Evolutionary conservation across 2,329 filamentous ascomycete species (phyloP).

Genomic region (Graphium sp.): DNA sequence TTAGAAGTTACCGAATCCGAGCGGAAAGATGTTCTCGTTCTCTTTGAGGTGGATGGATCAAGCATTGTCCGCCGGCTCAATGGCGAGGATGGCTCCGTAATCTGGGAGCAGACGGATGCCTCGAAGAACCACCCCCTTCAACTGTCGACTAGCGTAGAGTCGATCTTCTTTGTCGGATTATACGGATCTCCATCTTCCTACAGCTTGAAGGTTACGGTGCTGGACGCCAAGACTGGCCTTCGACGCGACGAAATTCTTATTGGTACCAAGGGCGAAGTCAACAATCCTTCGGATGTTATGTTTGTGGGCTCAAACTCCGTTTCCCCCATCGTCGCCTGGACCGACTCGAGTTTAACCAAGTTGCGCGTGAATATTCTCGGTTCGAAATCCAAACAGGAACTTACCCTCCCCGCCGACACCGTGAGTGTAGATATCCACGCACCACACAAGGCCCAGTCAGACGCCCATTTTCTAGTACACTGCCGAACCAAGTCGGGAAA

Average conservation of each 20-base stretch:
- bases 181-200: slow-evolving; percentile 54
- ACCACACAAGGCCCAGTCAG: slow-evolving; percentile 52
- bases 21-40: slow-evolving; percentile 54
- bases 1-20: slow-evolving; percentile 49
- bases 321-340: slow-evolving; percentile 61
- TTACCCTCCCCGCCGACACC: slow-evolving; percentile 29
- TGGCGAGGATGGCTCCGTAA: slow-evolving; percentile 51
- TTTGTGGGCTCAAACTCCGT: slow-evolving; percentile 64
- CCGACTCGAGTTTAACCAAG: slow-evolving; percentile 41
- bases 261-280: slow-evolving; percentile 58
- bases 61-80: slow-evolving; percentile 54
- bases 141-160: slow-evolving; percentile 49
- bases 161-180: slow-evolving; percentile 63
- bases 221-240: slow-evolving; percentile 59
- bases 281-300: slow-evolving; percentile 45
- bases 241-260: slow-evolving; percentile 56
- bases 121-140: slow-evolving; percentile 60
- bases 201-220: slow-evolving; percentile 56
- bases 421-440: slow-evolving; percentile 51
- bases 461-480: slow-evolving; percentile 74
- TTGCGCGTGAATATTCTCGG: slow-evolving; percentile 58
- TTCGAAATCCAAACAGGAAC: slow-evolving; percentile 36
- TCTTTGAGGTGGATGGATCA: slow-evolving; percentile 42
- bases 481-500: slow-evolving; percentile 53
- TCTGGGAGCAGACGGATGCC: slow-evolving; percentile 52